phyloP scores from a whole-genome alignment of 164 flowering plant genomes.

The Vitis rupestris region DNA sequence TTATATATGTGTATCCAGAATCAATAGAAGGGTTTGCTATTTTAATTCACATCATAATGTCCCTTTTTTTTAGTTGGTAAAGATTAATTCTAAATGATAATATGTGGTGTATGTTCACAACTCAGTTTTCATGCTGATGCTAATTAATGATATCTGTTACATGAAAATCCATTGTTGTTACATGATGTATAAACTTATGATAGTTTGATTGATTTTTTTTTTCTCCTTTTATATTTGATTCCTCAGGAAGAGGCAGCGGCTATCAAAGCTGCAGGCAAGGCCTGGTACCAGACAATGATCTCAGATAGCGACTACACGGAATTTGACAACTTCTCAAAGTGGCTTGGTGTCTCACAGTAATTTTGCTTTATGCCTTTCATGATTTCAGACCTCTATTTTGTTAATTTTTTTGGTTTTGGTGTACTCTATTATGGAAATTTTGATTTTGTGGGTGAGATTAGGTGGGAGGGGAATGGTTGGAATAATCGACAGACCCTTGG shows the following conservation, averaged over 20 bases:
- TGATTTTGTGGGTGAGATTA: background rate
- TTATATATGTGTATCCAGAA: too few species aligned
- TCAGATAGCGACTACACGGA: constrained; percentile 83
- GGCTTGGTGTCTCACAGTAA: constrained; percentile 84
- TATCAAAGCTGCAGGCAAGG: constrained; percentile 65
- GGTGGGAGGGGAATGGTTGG: background rate
- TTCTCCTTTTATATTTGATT: background rate
- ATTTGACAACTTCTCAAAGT: constrained; percentile 79
- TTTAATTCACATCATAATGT: too few species aligned
- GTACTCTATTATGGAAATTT: background rate
- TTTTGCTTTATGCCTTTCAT: background rate
- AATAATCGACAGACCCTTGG: background rate
- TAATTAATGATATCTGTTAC: too few species aligned
- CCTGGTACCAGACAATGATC: constrained; percentile 82
- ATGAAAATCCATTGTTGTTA: background rate
- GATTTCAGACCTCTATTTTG: constrained; percentile 2
- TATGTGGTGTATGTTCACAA: too few species aligned
- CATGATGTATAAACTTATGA: too few species aligned
- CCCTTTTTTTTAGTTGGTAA: too few species aligned
- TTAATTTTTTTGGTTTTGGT: background rate
- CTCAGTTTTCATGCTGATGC: too few species aligned
- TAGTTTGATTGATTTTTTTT: background rate
- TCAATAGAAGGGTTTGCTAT: too few species aligned
- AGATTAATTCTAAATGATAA: too few species aligned
- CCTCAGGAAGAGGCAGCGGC: constrained; percentile 67